Base-by-base conservation (phyloP, 164 flowering plant species). In the Cinnamomum micranthum region DNA sequence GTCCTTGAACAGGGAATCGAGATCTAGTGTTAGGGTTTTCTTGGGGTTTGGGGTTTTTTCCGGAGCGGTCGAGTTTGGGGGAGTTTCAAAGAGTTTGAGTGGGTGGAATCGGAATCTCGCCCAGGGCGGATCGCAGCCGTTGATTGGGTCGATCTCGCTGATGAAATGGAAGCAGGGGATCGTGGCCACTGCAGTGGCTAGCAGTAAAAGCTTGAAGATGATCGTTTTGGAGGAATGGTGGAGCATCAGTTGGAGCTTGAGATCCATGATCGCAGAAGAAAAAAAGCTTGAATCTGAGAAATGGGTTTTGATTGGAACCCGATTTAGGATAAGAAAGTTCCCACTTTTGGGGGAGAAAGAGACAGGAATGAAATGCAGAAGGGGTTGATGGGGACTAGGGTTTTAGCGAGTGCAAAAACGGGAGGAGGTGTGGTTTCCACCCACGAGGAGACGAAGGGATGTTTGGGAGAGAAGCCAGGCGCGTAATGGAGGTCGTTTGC, bases 401-500 rank as follows among this genome's bases (percentile, higher is more conserved):
- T 65, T 81, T 71, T 95, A 95, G 82, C 99, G 99, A 84, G 97
- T 87, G 71, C 99, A 95, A 87, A 95, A 95, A 91, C 99, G 91
- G 90, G 94, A 95, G 51, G 99, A 92, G 78, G 99, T 95, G 92
- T 95, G 99, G 77, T 95, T 95, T 64, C 99, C 99, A 95, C 99
- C 99, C 99, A 95, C 99, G 87, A 95, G 95, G 91, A 95, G 76
- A 65, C 60, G 60, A 55, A 55, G 20, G 60, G 60, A 17, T 15
- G 60, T 55, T 55, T 55, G 19, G n/a, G 60, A 14, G 60, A 55
- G 60, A 55, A 55, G 60, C 60, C 60, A 55, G 60, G n/a, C 60
- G 13, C 60, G 60, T 55, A 55, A 55, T 55, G 60, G 60, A 55
- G 60, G 60, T 3, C n/a, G 60, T 20, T 14, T 15, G 60, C n/a